A percentile compares a stretch with the other conserved stretches of the same genome.
Conservation (phyloP, 2,329 filamentous ascomycete species). For the Colletotrichum tofieldiae region DNA sequence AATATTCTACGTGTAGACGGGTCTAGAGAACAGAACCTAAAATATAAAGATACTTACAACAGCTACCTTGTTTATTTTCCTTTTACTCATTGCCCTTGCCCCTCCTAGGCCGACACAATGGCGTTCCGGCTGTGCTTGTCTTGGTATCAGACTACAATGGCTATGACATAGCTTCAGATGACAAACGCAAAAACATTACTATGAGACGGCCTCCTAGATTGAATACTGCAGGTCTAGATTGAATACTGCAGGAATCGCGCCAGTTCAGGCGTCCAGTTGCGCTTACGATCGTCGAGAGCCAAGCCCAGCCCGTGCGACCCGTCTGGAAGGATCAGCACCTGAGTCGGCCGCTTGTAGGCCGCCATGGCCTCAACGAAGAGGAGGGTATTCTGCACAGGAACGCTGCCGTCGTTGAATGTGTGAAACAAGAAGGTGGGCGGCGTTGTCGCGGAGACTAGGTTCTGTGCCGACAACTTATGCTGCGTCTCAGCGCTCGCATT, state of each 20-base stretch:
- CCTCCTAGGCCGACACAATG: background rate
- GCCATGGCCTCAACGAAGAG: slow-evolving; percentile 49
- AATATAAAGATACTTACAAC: background rate
- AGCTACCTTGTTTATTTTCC: background rate
- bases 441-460: slow-evolving; percentile 45
- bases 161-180: too few species aligned
- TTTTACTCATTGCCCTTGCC: background rate
- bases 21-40: accelerated
- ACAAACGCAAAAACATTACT: background rate
- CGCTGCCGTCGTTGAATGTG: slow-evolving; percentile 48
- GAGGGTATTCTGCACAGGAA: slow-evolving; percentile 49
- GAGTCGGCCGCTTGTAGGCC: slow-evolving; percentile 44
- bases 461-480: slow-evolving; percentile 47
- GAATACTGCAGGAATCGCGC: slow-evolving; percentile 48
- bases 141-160: background rate
- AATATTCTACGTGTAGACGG: background rate
- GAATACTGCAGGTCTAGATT: slow-evolving; percentile 16
- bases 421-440: slow-evolving; percentile 56
- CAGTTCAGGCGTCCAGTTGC: slow-evolving; percentile 49
- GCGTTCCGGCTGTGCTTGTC: too few species aligned
- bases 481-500: slow-evolving; percentile 43
- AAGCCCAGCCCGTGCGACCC: slow-evolving; percentile 50
- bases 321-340: slow-evolving; percentile 49
- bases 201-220: too few species aligned
- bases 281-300: slow-evolving; percentile 45